Percentiles rank a stretch among this genome's conserved stretches.
Conservation (phyloP, 2,329 filamentous ascomycete species). For the Leptographium wingfieldii region DNA sequence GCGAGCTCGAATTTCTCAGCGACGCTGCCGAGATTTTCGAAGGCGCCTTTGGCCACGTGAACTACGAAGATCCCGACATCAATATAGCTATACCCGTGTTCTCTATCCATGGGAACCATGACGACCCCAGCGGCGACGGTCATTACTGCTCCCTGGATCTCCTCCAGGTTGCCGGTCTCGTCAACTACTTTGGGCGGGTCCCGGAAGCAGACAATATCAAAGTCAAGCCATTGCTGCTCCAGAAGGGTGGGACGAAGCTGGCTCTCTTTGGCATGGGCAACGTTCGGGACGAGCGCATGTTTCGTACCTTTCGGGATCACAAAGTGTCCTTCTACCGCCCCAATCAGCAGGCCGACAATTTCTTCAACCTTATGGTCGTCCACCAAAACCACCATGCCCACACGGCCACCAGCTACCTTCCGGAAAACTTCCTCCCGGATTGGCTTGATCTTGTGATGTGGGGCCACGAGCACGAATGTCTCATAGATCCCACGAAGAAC, state of each 20-base stretch:
- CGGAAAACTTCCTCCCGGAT: conserved; percentile 82
- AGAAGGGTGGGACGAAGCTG: conserved; percentile 87
- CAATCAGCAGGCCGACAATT: conserved; percentile 66
- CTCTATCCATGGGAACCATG: conserved; percentile 96
- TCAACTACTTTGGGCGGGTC: conserved; percentile 93
- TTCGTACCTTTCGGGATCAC: conserved; percentile 82
- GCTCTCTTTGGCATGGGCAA: conserved; percentile 93
- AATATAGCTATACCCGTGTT: conserved; percentile 96
- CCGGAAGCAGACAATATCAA: conserved; percentile 89
- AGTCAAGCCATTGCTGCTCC: conserved; percentile 80
- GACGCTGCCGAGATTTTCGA: conserved; percentile 87
- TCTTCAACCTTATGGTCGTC: conserved; percentile 92
- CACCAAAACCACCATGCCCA: conserved; percentile 95
- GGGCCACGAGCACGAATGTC: conserved; percentile 95
- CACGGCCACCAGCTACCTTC: conserved; percentile 84
- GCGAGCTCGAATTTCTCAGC: conserved; percentile 86
- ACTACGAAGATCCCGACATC: conserved; percentile 95
- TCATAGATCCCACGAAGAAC: conserved; percentile 75
- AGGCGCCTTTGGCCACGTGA: conserved; percentile 82
- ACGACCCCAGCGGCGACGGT: conserved; percentile 93
- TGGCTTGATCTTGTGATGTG: conserved; percentile 89
- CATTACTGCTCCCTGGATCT: conserved; percentile 85
- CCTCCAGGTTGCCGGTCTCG: conserved; percentile 75
- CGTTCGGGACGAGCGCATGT: conserved; percentile 87
- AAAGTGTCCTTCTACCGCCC: conserved; percentile 92